These are phyloP conservation scores for Xanthoconium stramineum DNA, from an alignment of 768 basidiomycete species.

Conservation along the genomic window DNA sequence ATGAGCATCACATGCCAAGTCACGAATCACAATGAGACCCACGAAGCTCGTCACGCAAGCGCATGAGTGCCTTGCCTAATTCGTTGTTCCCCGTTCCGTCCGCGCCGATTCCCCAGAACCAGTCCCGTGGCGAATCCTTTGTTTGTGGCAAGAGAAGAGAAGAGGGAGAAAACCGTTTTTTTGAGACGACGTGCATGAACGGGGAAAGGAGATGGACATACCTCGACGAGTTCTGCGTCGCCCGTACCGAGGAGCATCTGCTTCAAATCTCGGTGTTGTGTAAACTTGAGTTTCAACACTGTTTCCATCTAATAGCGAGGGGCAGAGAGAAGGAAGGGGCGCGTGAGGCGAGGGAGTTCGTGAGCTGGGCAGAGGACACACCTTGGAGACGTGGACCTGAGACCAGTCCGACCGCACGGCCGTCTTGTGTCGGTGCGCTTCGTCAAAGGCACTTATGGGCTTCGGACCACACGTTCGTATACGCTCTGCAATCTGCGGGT, in stretches of 20 bases:
- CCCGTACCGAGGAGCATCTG: constrained; percentile 63
- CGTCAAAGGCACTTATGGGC: constrained; percentile 61
- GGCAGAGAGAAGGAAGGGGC: too few species aligned
- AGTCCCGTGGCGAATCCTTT: constrained; percentile 69
- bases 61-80: constrained; percentile 66
- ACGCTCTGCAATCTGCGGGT: constrained; percentile 64
- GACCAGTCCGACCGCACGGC: constrained; percentile 65
- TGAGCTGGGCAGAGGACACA: constrained; percentile 21
- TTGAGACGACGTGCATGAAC: neutral
- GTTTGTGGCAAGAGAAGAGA: neutral
- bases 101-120: constrained; percentile 73
- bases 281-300: constrained; percentile 63
- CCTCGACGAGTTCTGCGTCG: constrained; percentile 66
- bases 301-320: constrained; percentile 54
- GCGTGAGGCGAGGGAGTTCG: neutral
- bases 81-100: constrained; percentile 68
- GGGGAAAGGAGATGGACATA: constrained; percentile 21
- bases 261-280: constrained; percentile 58
- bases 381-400: constrained; percentile 61
- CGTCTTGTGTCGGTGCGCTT: constrained; percentile 63
- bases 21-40: constrained; percentile 2
- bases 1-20: constrained; percentile 3
- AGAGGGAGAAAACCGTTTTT: neutral
- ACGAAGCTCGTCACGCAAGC: constrained; percentile 56
- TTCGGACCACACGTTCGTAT: constrained; percentile 61